These are phyloP conservation scores for Theobroma grandiflorum DNA, from an alignment of 441 rosid genomes.

Conservation along the genomic window DNA sequence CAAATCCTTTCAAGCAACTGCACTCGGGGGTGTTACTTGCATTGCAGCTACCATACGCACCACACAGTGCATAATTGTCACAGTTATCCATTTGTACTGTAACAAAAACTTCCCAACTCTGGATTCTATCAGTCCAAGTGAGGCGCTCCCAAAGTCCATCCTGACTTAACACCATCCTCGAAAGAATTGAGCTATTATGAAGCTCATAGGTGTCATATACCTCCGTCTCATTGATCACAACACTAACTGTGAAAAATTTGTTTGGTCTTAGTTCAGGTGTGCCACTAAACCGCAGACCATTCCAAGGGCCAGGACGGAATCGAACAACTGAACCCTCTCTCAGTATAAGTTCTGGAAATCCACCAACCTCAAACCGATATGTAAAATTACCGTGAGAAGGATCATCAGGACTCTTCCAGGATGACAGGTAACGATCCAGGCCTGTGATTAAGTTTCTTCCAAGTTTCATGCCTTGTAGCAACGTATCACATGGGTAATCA, in stretches of 20 bases:
- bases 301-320: conserved; percentile 34
- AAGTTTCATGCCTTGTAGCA: conserved; percentile 44
- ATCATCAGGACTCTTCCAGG: conserved; percentile 42
- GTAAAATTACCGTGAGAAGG: conserved; percentile 38
- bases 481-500: conserved; percentile 39
- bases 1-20: conserved; percentile 40
- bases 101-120: conserved; percentile 16
- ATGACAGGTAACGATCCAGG: conserved; percentile 29
- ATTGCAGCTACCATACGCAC: conserved; percentile 28
- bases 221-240: conserved; percentile 22
- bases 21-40: not conserved
- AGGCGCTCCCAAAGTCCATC: conserved; percentile 24
- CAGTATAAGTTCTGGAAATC: conserved; percentile 33
- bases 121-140: conserved; percentile 19
- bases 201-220: conserved; percentile 13
- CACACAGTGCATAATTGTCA: conserved; percentile 34
- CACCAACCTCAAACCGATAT: conserved; percentile 15
- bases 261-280: conserved; percentile 22
- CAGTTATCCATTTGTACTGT: conserved; percentile 18
- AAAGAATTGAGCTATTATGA: conserved; percentile 6
- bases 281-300: conserved; percentile 35
- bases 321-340: not conserved
- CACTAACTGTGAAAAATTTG: not conserved
- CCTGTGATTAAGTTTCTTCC: conserved; percentile 37
- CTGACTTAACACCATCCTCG: conserved; percentile 30